Evolutionary conservation across 345 rosid species (phyloP), one percentile per base, ranked within the genome.

Genomic region (Excoecaria agallocha): DNA sequence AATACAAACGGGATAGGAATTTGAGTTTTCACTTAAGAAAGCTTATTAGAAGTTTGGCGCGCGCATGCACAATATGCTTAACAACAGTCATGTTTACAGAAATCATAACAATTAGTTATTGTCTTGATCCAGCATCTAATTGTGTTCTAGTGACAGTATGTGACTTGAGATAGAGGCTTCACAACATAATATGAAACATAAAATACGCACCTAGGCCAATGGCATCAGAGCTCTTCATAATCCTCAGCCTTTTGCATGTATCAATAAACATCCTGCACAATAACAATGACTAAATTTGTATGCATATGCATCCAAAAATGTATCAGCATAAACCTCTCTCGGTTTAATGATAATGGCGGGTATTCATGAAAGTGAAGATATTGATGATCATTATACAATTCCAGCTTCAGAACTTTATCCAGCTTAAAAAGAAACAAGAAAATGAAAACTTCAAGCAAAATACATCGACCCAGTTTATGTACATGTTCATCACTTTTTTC

Each of bases 141-240:
- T 59, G 16, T 16, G 49, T 59, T 67, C 13, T 2, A 66, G 38
- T 4, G 25, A 2, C 8, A 63, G 24, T 3, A 78, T 13, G 59
- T 12, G 41, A 4, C n/a, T 51, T 12, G 11, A 68, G n/a, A 12
- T 49, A 6, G 5, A 2, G 7, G 35, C 15, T 58, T 22, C 8
- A 12, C 8, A 1, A 75, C 19, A 56, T 45, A 5, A 77, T 17
- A 50, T 30, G 30, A 30, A 30, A 8, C 39, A 59, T 4, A 61
- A 68, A 12, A 79, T 45, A 51, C 70, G 0, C 13, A 80, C 82
- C 82, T 75, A 80, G 64, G 24, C 82, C 82, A 59, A 79, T 79
- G 73, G 82, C 82, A 67, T 79, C 82, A 41, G 82, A 75, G 76
- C 82, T 67, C 79, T 79, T 79, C 78, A 75, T 79, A 62, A 79